A percentile compares a stretch with the other conserved stretches of the same genome.
phyloP scores from a whole-genome alignment of 2,329 filamentous ascomycete species.

The Colletotrichum sp. region DNA sequence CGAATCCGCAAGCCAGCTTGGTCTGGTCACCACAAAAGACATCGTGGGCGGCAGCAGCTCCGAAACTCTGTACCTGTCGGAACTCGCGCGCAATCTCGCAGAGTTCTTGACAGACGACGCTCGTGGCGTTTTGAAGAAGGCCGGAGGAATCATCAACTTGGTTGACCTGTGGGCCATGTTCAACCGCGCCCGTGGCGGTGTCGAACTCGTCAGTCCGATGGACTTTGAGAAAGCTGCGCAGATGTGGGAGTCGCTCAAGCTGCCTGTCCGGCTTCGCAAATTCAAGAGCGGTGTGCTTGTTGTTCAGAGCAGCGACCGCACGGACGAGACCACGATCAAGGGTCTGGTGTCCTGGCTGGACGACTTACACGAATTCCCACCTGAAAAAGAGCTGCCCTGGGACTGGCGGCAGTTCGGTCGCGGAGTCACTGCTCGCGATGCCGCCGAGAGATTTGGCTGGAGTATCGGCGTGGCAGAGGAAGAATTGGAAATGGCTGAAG shows the following conservation, averaged over 20 bases:
- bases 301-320: conserved; percentile 86
- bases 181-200: conserved; percentile 89
- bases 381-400: conserved; percentile 71
- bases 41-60: conserved; percentile 78
- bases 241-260: conserved; percentile 84
- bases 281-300: conserved; percentile 96
- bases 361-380: conserved; percentile 71
- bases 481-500: conserved; percentile 97
- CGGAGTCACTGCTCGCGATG: conserved; percentile 88
- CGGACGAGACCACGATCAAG: conserved; percentile 86
- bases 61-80: conserved; percentile 87
- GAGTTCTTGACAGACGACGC: conserved; percentile 90
- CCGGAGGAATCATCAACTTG: conserved; percentile 87
- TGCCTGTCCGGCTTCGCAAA: conserved; percentile 84
- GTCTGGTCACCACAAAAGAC: conserved; percentile 92
- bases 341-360: conserved; percentile 79
- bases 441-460: conserved; percentile 91
- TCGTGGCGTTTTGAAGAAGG: conserved; percentile 75
- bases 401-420: conserved; percentile 80
- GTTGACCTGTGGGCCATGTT: conserved; percentile 95
- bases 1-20: conserved; percentile 83
- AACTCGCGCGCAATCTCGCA: conserved; percentile 82
- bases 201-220: conserved; percentile 88
- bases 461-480: conserved; percentile 95
- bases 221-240: conserved; percentile 91